These are phyloP conservation scores for Diplodia seriata DNA, from an alignment of 2,329 filamentous ascomycete species.

Conservation along the genomic window DNA sequence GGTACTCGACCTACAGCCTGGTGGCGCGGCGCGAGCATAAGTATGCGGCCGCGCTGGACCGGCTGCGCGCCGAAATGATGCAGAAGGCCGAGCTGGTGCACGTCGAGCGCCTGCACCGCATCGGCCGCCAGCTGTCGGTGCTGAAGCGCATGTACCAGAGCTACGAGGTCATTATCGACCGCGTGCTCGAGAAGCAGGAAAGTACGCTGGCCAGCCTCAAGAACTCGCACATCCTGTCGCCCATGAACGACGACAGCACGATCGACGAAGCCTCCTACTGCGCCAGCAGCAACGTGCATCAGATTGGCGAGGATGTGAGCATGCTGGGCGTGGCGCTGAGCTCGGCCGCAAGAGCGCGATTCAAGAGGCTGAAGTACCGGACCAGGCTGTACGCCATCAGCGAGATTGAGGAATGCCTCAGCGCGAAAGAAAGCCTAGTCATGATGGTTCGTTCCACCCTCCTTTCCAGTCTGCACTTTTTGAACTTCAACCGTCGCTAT, in stretches of 20 bases:
- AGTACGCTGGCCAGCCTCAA: slow-evolving; percentile 53
- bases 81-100: slow-evolving; percentile 55
- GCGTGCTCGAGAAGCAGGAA: slow-evolving; percentile 59
- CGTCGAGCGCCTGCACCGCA: slow-evolving; percentile 62
- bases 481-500: too few species aligned
- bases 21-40: slow-evolving; percentile 58
- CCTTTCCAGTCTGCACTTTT: neutral
- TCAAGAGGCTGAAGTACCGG: slow-evolving; percentile 65
- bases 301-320: slow-evolving; percentile 42
- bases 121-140: slow-evolving; percentile 67
- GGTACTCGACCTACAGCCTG: slow-evolving; percentile 65
- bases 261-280: slow-evolving; percentile 29
- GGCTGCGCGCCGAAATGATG: slow-evolving; percentile 63
- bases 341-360: slow-evolving; percentile 62
- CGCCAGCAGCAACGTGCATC: slow-evolving; percentile 36
- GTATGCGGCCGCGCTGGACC: slow-evolving; percentile 57
- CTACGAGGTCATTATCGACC: slow-evolving; percentile 66
- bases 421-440: slow-evolving; percentile 73
- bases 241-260: slow-evolving; percentile 38
- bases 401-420: slow-evolving; percentile 68
- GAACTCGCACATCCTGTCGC: slow-evolving; percentile 48
- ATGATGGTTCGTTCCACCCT: slow-evolving; percentile 61
- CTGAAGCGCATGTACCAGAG: slow-evolving; percentile 66
- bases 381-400: slow-evolving; percentile 67
- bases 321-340: slow-evolving; percentile 55